Evolutionary conservation across 2,329 filamentous ascomycete species (phyloP).

Genomic region (Botrytis deweyae): DNA sequence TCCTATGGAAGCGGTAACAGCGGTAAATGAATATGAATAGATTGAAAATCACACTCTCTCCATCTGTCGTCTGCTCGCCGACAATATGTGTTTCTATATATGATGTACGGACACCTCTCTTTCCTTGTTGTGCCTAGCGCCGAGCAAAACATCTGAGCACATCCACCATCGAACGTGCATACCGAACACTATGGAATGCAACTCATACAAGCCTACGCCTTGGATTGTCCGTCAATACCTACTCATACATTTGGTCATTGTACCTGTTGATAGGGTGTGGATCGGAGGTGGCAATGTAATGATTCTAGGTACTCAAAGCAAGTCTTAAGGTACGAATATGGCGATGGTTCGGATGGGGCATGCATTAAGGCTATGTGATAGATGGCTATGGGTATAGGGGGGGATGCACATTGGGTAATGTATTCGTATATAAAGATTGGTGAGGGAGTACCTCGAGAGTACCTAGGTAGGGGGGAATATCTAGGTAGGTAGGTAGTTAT

Average conservation of each 20-base stretch:
- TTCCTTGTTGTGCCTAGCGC: conserved; percentile 4
- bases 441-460: background rate
- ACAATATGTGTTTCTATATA: background rate
- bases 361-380: background rate
- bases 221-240: background rate
- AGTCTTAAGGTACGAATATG: background rate
- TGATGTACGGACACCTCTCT: background rate
- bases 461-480: background rate
- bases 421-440: background rate
- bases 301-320: background rate
- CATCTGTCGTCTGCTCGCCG: background rate
- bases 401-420: background rate
- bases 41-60: background rate
- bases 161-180: background rate
- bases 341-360: background rate
- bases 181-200: background rate
- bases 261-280: background rate
- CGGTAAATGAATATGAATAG: background rate
- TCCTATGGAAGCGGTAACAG: background rate
- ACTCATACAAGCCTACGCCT: background rate
- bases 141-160: background rate
- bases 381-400: background rate
- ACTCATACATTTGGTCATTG: background rate
- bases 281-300: background rate
- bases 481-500: background rate